These are phyloP conservation scores for Pleurotus eryngii DNA, from an alignment of 768 basidiomycete genomes.

Conservation along the genomic window DNA sequence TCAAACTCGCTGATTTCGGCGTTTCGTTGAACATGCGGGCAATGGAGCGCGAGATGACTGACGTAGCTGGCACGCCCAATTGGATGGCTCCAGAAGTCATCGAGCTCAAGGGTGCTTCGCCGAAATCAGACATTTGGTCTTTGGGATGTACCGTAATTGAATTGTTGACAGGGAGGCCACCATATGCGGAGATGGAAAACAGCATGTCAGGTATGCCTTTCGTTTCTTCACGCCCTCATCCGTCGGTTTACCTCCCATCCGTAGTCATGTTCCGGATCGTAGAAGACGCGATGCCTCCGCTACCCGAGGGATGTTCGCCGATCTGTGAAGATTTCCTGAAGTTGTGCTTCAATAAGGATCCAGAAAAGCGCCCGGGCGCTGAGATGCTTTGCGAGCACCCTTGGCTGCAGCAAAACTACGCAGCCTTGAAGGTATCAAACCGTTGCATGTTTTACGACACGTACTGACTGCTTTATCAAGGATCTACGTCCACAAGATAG, in stretches of 20 bases:
- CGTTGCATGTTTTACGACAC: neutral
- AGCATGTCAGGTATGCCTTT: constrained; percentile 75
- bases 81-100: constrained; percentile 99
- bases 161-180: constrained; percentile 87
- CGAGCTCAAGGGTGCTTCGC: constrained; percentile 88
- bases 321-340: constrained; percentile 75
- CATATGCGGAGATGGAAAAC: constrained; percentile 86
- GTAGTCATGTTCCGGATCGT: constrained; percentile 97
- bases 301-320: constrained; percentile 79
- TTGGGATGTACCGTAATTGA: constrained; percentile 94
- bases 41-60: constrained; percentile 80
- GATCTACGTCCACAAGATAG: constrained; percentile 90
- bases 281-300: constrained; percentile 84
- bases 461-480: constrained; percentile 26
- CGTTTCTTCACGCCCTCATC: too few relatives aligned
- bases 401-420: constrained; percentile 85
- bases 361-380: constrained; percentile 77
- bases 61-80: constrained; percentile 92
- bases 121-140: constrained; percentile 95
- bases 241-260: constrained; percentile 6
- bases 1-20: constrained; percentile 96
- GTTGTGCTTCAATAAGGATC: constrained; percentile 91
- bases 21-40: constrained; percentile 94
- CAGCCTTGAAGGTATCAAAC: constrained; percentile 63
- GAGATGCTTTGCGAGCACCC: constrained; percentile 84